phyloP scores from a whole-genome alignment of 345 rosid species.

The Syzygium aromaticum region DNA sequence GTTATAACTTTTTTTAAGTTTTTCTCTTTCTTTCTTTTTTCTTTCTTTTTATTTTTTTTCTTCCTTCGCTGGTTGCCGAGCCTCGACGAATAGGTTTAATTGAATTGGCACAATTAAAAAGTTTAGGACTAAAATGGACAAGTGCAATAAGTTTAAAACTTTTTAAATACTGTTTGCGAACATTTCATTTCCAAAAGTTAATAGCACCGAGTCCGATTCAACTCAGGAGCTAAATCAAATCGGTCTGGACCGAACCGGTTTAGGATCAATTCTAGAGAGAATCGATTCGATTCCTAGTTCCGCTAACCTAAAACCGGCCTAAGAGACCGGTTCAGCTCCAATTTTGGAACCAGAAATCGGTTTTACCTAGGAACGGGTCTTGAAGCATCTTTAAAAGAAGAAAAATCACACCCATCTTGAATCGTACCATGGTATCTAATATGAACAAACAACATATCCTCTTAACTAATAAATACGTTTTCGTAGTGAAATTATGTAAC shows the following conservation, averaged over 20 bases:
- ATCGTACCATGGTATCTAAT: background rate
- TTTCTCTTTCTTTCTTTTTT: too few relatives aligned
- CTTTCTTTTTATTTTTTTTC: too few relatives aligned
- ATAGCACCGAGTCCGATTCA: rapidly evolving
- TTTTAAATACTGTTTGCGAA: background rate
- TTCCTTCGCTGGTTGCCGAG: rapidly evolving
- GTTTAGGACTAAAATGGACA: background rate
- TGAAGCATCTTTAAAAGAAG: background rate
- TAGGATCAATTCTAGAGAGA: background rate
- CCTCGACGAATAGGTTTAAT: rapidly evolving
- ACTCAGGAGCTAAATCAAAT: background rate
- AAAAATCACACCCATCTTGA: background rate
- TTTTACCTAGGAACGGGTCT: rapidly evolving
- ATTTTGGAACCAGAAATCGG: background rate
- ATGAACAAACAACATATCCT: rapidly evolving
- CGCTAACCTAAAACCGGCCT: rapidly evolving
- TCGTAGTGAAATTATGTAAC: background rate
- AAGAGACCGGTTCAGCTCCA: rapidly evolving
- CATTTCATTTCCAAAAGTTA: too few relatives aligned
- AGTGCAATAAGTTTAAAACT: background rate
- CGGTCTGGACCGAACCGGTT: rapidly evolving
- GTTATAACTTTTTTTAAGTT: too few relatives aligned
- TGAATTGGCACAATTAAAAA: rapidly evolving
- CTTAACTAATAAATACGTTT: too few relatives aligned
- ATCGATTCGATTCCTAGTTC: rapidly evolving